A percentile compares a stretch with the other conserved stretches of the same genome.
Evolutionary conservation across 2,329 filamentous ascomycete species (phyloP).

Genomic region (Pyrenochaeta sp.): DNA sequence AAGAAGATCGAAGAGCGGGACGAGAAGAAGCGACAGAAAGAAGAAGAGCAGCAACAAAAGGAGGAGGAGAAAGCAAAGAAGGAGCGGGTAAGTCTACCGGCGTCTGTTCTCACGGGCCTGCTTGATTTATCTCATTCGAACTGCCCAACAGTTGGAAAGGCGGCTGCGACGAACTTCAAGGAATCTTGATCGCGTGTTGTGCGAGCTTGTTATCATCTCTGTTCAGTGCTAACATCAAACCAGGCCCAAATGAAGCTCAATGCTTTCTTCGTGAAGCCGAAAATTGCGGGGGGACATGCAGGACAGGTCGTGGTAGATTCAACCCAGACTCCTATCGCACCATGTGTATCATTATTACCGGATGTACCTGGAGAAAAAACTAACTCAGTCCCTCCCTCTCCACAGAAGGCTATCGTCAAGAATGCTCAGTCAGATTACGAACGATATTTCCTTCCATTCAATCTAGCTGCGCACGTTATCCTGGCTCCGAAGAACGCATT

Average conservation of each 20-base stretch:
- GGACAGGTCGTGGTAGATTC: conserved; percentile 41
- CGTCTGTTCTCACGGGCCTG: background rate
- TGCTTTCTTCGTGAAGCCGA: conserved; percentile 56
- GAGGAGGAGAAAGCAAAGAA: conserved; percentile 49
- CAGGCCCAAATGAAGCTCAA: conserved; percentile 54
- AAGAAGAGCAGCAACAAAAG: conserved; percentile 59
- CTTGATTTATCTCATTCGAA: background rate
- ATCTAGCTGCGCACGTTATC: conserved; percentile 75
- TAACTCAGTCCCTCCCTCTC: conserved; percentile 42
- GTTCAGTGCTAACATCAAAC: conserved; percentile 24
- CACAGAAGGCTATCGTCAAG: conserved; percentile 42
- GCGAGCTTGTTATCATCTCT: background rate
- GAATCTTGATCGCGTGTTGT: background rate
- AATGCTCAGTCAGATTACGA: conserved; percentile 56
- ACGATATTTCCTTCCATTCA: conserved; percentile 82
- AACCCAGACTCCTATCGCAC: conserved; percentile 42
- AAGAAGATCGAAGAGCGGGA: conserved; percentile 48
- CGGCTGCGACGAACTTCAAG: background rate
- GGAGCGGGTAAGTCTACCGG: conserved; percentile 47
- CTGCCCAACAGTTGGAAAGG: background rate
- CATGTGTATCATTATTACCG: conserved; percentile 36
- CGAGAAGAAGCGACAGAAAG: conserved; percentile 52
- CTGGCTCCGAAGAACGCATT: conserved; percentile 65
- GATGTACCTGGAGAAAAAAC: conserved; percentile 27
- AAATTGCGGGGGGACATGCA: conserved; percentile 40